These are phyloP conservation scores for Citrus reticulata DNA, from an alignment of 345 rosid genomes.

Conservation along the genomic window DNA sequence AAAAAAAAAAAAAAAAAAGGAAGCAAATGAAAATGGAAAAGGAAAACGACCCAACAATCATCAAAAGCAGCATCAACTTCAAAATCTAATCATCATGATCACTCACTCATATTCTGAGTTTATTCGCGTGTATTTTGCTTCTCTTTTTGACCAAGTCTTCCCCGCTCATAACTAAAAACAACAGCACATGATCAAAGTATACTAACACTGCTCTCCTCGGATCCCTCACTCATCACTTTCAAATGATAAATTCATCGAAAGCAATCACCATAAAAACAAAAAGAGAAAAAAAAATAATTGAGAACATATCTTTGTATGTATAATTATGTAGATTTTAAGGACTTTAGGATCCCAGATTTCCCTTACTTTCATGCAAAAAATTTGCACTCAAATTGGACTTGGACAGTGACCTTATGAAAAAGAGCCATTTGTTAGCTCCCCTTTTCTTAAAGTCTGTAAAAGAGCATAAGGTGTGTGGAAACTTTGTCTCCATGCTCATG, in stretches of 20 bases:
- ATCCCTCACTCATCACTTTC: conserved; percentile 54
- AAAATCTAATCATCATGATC: conserved; percentile 11
- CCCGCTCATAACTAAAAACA: conserved; percentile 14
- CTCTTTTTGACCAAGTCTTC: conserved; percentile 36
- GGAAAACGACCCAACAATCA: conserved; percentile 42
- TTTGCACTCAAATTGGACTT: neutral
- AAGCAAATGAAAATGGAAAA: neutral
- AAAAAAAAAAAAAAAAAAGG: too few relatives aligned
- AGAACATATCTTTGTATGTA: neutral
- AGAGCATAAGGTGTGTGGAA: conserved; percentile 31
- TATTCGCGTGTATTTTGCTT: conserved; percentile 18
- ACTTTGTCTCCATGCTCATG: conserved; percentile 37
- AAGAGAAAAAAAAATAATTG: neutral
- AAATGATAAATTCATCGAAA: conserved; percentile 34
- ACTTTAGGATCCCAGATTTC: conserved; percentile 34
- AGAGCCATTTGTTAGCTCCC: conserved; percentile 31
- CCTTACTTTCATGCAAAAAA: conserved; percentile 52
- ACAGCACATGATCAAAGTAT: conserved; percentile 17
- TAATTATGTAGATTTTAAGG: conserved; percentile 8
- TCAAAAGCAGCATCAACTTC: conserved; percentile 30
- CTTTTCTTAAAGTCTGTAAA: conserved; percentile 48
- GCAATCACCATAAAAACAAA: neutral
- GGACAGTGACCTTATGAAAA: conserved; percentile 28
- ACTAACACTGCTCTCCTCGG: conserved; percentile 32
- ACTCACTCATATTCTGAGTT: conserved; percentile 9